Evolutionary conservation across 108 stramenopile species (phyloP), one percentile per base, ranked within the genome.

Genomic region (Nitzschia palea): DNA sequence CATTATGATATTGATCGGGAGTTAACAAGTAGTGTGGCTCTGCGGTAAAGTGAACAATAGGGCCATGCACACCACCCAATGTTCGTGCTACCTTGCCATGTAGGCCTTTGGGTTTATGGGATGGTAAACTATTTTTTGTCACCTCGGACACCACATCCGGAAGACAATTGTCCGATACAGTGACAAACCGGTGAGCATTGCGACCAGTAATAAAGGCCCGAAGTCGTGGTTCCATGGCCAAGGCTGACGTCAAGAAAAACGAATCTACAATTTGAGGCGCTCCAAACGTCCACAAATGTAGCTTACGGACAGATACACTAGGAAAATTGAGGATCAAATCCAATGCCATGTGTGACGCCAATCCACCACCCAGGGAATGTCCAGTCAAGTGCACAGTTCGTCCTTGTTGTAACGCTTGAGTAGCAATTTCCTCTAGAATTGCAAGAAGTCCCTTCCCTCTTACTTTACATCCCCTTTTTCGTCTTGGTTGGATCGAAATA

Each of bases 201-300:
- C 48, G 20, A 12, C 66, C 64, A 17, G 27, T 44, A 32, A 82
- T 29, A 47, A 82, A 82, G 6, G 50, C 31, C 9, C 51, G 40
- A 20, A 82, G 30, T 12, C 81, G 50, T 8, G 30, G 78, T 23
- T 59, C 65, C 8, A 20, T 10, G 27, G 23, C n/a, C 8, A 63
- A 31, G 20, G 63, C 73, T 32, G 77, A 70, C 33, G 45, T 64
- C 34, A 69, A 73, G 70, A 84, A 84, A 4, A 52, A 10, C 15
- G 44, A 33, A 43, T 84, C 83, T 9, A 73, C 68, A 20, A 84
- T 64, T 51, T 84, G 71, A n/a, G 83, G 77, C 4, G 66, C 79
- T 26, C 83, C 83, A 68, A 75, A 84, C n/a, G 80, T 80, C 83
- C 83, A 80, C 17, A 74, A 23, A 56, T 68, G 67, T 2, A 68